Base-by-base conservation (phyloP, 1,284 basidiomycete species). In the Amylostereum areolatum region DNA sequence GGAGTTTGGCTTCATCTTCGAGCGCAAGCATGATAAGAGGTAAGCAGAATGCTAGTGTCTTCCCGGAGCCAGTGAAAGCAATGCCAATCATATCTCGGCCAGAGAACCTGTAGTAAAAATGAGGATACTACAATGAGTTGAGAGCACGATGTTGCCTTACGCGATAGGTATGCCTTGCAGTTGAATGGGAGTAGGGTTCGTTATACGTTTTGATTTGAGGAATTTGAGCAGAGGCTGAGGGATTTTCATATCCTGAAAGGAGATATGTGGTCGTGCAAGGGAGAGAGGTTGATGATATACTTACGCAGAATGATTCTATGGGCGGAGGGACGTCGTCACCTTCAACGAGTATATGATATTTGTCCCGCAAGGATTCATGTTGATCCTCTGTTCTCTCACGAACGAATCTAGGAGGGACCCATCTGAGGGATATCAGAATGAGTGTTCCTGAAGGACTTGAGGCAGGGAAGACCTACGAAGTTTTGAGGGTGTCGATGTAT, bases 71-170 rank as follows among this genome's bases (percentile, higher is more conserved):
- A 0, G 83, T 86, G 59, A 83, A 83, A 0, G 83, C 82, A 52
- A 96, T 95, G n/a, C 93, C 94, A 52, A 97, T 94, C 71, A 97
- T 85, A 65, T 97, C 94, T 50, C 94, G 82, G 33, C 91, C 91
- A 51, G 92, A 72, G 62, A 95, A 94, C 30, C 90, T 92, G 55
- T 18, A 24, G 57, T 47, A 45, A 49, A 30, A 25, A 32, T 52
- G 35, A 46, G 42, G 43, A 6, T 45, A 7, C 43, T 8, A n/a
- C 29, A 47, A 44, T 1, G 31, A 18, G 5, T 43, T 11, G 29
- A 7, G 33, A 7, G 25, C 31, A 31, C 27, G 46, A 44, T 44
- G 48, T 36, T 35, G 29, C 69, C 86, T 61, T 70, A 92, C 85
- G 92, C 97, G 34, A 91, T 89, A 1, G 97, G 96, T 43, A 99